These are phyloP conservation scores for Chlamydomonas incerta DNA, from an alignment of 139 green algal genomes.

Conservation along the genomic window DNA sequence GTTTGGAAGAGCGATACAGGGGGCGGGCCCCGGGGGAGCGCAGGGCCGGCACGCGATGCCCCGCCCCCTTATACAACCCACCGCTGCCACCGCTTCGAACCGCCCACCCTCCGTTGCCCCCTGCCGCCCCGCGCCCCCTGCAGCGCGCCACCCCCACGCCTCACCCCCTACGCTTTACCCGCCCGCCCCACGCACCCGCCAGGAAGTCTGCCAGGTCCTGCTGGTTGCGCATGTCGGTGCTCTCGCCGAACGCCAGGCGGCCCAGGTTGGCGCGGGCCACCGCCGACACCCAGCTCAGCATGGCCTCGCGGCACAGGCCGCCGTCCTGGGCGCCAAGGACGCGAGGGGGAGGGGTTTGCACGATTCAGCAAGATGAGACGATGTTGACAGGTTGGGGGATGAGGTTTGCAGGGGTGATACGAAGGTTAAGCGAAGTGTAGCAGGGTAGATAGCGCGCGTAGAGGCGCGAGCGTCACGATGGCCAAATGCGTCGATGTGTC, in stretches of 20 bases:
- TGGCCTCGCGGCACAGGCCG: slow-evolving; percentile 52
- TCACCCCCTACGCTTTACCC: background rate
- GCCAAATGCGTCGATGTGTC: no score
- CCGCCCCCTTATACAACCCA: no score
- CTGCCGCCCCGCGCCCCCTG: no score
- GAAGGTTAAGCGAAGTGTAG: background rate
- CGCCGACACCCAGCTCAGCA: slow-evolving; percentile 63
- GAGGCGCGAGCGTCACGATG: no score
- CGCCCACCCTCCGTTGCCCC: background rate
- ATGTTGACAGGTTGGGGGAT: no score
- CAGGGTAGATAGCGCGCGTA: no score
- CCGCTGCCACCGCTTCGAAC: background rate
- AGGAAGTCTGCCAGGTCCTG: slow-evolving; percentile 31
- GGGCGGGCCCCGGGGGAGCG: no score
- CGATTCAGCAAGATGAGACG: no score
- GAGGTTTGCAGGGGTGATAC: background rate
- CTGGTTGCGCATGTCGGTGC: slow-evolving; percentile 32
- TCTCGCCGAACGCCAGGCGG: slow-evolving; percentile 55
- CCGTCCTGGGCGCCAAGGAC: slow-evolving; percentile 34
- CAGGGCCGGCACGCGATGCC: no score
- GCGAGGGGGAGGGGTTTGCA: no score
- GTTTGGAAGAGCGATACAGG: no score
- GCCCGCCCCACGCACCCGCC: background rate
- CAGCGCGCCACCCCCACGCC: background rate
- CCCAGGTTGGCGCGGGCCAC: slow-evolving; percentile 48